Conservation (phyloP, 768 basidiomycete species). For the Mrakia frigida region DNA sequence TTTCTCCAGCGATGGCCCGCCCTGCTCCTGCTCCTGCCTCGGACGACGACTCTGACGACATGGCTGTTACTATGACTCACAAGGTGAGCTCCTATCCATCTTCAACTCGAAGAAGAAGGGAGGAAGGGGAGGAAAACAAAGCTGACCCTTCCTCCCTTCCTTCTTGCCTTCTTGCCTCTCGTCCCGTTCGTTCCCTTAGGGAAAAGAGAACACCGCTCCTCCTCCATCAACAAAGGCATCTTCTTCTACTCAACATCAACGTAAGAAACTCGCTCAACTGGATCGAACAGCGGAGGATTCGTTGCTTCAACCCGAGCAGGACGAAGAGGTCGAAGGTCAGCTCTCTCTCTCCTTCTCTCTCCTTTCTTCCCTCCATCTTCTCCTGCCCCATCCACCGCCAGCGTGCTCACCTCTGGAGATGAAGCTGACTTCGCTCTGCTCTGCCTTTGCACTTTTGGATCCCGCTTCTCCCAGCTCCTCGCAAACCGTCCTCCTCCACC, state of each 20-base stretch:
- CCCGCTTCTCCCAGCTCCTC: not conserved
- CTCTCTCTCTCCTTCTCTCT: not conserved
- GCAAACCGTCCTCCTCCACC: not conserved
- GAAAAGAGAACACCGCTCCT: not conserved
- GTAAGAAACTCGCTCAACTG: conserved; percentile 4
- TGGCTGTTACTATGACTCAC: not conserved
- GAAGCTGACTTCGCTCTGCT: not conserved
- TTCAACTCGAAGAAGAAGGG: not conserved
- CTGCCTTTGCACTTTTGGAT: not conserved
- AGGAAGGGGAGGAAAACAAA: not conserved
- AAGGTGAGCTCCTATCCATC: not conserved
- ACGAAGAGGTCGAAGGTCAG: conserved; percentile 3
- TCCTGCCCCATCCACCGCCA: not conserved
- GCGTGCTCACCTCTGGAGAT: not conserved
- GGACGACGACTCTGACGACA: conserved; percentile 6
- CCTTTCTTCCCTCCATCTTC: not conserved
- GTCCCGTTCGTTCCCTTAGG: not conserved
- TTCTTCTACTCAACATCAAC: not conserved
- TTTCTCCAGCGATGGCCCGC: not conserved
- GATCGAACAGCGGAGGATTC: conserved; percentile 6
- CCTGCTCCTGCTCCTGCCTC: not conserved
- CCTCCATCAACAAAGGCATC: not conserved
- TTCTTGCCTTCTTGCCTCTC: too few relatives aligned
- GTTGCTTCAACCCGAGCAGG: not conserved
- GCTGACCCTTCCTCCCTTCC: not conserved